These are phyloP conservation scores for Cephaloascus albidus DNA, from an alignment of 805 yeast species.

Conservation along the genomic window DNA sequence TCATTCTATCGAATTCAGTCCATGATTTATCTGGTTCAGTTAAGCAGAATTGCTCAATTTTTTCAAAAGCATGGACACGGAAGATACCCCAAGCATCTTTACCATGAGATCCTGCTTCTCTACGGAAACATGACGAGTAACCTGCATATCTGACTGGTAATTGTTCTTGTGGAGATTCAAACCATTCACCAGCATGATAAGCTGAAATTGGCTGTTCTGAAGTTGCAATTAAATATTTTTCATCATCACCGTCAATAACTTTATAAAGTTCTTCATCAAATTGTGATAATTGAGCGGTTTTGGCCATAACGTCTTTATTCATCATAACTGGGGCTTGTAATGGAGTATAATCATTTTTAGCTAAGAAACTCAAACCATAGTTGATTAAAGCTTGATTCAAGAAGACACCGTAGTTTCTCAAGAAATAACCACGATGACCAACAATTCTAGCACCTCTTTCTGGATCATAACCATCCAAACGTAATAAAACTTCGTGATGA, in stretches of 20 bases:
- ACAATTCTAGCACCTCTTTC: slow-evolving; percentile 97
- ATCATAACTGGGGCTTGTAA: slow-evolving; percentile 99
- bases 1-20: slow-evolving; percentile 96
- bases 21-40: slow-evolving; percentile 98
- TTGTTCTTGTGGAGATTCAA: slow-evolving; percentile 94
- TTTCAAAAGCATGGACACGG: slow-evolving; percentile 98
- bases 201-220: slow-evolving; percentile 99
- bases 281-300: slow-evolving; percentile 95
- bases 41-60: slow-evolving; percentile 91
- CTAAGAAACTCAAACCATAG: slow-evolving; percentile 83
- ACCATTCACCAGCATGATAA: slow-evolving; percentile 96
- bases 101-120: slow-evolving; percentile 99
- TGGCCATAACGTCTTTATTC: slow-evolving; percentile 99
- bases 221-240: slow-evolving; percentile 95
- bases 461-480: slow-evolving; percentile 97
- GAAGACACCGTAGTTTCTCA: slow-evolving; percentile 92
- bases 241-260: slow-evolving; percentile 95
- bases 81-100: slow-evolving; percentile 99
- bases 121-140: slow-evolving; percentile 96
- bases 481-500: slow-evolving; percentile 89
- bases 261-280: slow-evolving; percentile 98
- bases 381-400: slow-evolving; percentile 96
- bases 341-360: slow-evolving; percentile 72
- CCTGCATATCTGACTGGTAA: slow-evolving; percentile 96
- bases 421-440: slow-evolving; percentile 97